These are phyloP conservation scores for Aspergillus nanangensis DNA, from an alignment of 495 filamentous ascomycete genomes.

Conservation along the genomic window DNA sequence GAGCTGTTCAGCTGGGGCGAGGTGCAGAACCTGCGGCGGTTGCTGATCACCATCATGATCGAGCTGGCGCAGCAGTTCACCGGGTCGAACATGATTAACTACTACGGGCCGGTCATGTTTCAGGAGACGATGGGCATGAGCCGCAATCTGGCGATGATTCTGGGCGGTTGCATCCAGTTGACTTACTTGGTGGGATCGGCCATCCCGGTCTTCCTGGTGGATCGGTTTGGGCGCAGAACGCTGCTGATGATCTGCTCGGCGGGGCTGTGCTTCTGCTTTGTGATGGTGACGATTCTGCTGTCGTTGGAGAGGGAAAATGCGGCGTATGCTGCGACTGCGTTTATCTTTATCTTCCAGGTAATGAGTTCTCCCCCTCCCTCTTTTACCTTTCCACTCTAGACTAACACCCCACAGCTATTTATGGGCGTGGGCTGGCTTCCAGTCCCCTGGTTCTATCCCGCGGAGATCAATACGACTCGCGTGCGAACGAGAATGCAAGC, in stretches of 20 bases:
- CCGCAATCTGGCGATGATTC: constrained; percentile 45
- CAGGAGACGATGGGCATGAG: constrained; percentile 47
- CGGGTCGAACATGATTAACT: constrained; percentile 52
- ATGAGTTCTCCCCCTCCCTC: too few species aligned
- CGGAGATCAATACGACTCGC: constrained; percentile 52
- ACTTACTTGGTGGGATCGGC: constrained; percentile 32
- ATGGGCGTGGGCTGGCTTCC: constrained; percentile 25
- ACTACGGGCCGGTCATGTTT: constrained; percentile 43
- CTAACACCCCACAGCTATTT: too few species aligned
- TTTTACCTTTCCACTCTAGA: too few species aligned
- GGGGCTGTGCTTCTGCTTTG: constrained; percentile 42
- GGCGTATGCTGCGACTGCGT: constrained; percentile 35
- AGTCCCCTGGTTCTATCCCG: constrained; percentile 64
- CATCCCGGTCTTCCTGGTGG: constrained; percentile 40
- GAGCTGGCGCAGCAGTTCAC: constrained; percentile 37
- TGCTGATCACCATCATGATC: constrained; percentile 30
- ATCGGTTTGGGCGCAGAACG: constrained; percentile 45
- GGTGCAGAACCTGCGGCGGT: constrained; percentile 35
- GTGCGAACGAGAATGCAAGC: constrained; percentile 33
- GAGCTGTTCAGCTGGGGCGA: constrained; percentile 33
- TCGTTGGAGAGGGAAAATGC: constrained; percentile 19
- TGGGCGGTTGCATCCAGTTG: constrained; percentile 45
- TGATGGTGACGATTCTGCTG: constrained; percentile 25
- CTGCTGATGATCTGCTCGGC: constrained; percentile 45
- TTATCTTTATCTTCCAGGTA: constrained; percentile 39